Evolutionary conservation across 2,329 filamentous ascomycete genomes (phyloP), one percentile per base, ranked within the genome.

Genomic region (Dactylonectria estremocensis): DNA sequence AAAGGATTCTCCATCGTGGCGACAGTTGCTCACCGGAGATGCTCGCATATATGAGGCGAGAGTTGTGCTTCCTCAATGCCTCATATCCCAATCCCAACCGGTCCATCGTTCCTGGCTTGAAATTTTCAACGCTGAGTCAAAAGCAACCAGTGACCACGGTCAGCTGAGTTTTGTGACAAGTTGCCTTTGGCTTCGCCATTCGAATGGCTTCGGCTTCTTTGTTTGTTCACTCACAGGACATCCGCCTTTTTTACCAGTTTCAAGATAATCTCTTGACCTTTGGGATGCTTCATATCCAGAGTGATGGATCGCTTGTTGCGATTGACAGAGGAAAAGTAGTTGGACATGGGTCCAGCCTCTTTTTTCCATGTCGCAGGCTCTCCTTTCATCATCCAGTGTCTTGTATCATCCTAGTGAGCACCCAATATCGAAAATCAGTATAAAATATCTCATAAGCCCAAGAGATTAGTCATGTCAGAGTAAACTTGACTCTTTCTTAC

Each of bases 271-370:
- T 78, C 60, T 9, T 69, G 67, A 0, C 78, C 80, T 22, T 73
- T 61, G 2, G 70, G 63, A 3, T 75, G 58, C 48, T 81, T 81
- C 5, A 81, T 24, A 52, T 80, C 71, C 11, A 81, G 18, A 0
- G 78, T 74, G 11, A 85, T 74, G 9, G 81, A 83, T 9, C 79
- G 74, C 67, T 85, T 85, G 66, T 85, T 85, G 11, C 83, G 78
- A 48, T 85, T 85, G 24, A 85, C 76, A 2, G 81, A 77, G 5
- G 78, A 78, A 71, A 84, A 85, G 69, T 84, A 85, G 48, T 78
- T 76, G 1, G 82, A 84, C 49, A 81, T 83, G 10, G 79, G 74
- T 20, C 72, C 40, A 14, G 66, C 46, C 16, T 20, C 40, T 18
- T 48, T 57, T 55, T 66, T 77, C 72, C 77, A 78, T 5, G 73